phyloP scores from a whole-genome alignment of 805 yeast species.

The Kodamaea fukazawae region DNA sequence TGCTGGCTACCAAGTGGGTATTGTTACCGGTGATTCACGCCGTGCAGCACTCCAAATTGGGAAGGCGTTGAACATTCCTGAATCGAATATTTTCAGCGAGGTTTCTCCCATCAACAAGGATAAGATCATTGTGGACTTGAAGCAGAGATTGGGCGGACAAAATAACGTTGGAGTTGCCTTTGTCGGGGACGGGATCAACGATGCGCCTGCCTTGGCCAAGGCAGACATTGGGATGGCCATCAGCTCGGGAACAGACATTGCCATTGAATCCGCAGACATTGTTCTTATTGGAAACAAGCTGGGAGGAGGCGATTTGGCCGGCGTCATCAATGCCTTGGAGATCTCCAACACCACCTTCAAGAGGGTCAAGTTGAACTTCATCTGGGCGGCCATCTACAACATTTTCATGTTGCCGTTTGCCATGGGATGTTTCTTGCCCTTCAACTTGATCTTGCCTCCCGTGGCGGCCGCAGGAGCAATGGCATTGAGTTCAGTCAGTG shows the following conservation, averaged over 20 bases:
- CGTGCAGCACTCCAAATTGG: constrained; percentile 67
- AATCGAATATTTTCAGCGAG: constrained; percentile 65
- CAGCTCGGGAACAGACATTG: constrained; percentile 91
- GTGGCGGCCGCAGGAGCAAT: constrained; percentile 87
- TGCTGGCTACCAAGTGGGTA: constrained; percentile 62
- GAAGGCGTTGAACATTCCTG: constrained; percentile 60
- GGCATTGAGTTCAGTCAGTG: constrained; percentile 91
- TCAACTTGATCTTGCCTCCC: constrained; percentile 76
- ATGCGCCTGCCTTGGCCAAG: constrained; percentile 90
- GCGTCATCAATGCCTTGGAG: constrained; percentile 61
- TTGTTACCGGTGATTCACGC: constrained; percentile 86
- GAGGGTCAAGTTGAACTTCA: constrained; percentile 75
- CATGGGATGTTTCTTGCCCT: constrained; percentile 83
- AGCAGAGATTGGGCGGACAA: constrained; percentile 38
- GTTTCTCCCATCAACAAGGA: constrained; percentile 78
- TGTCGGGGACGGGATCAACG: constrained; percentile 97
- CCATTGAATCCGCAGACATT: constrained; percentile 94
- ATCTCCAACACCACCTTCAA: constrained; percentile 68
- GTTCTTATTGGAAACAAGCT: constrained; percentile 56
- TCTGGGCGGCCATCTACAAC: constrained; percentile 87
- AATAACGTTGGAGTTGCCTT: constrained; percentile 59
- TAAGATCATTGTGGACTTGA: constrained; percentile 57
- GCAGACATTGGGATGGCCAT: constrained; percentile 91
- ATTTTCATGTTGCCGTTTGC: constrained; percentile 87
- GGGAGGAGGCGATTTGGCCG: constrained; percentile 35